Percentiles rank a stretch among this genome's conserved stretches.
phyloP scores from a whole-genome alignment of 2,329 filamentous ascomycete species.

The Diaporthe sp. region DNA sequence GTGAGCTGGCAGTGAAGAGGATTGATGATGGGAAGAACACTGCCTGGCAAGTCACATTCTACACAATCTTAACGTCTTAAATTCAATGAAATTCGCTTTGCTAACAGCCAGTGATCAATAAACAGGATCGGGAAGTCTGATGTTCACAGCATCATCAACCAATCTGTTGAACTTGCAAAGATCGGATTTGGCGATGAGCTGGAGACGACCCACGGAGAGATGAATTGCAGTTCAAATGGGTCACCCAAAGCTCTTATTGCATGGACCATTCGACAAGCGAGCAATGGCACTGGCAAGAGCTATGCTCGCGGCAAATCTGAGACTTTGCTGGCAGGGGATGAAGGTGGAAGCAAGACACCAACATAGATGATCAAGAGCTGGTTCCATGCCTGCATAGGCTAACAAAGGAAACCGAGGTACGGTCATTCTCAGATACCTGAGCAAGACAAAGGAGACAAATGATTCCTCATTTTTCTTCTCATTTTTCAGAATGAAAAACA shows the following conservation, averaged over 20 bases:
- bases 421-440: background rate
- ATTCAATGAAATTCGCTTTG: background rate
- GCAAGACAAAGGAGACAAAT: background rate
- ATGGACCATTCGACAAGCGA: constrained; percentile 21
- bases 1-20: constrained; percentile 17
- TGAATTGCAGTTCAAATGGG: constrained; percentile 1
- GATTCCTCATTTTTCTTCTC: background rate
- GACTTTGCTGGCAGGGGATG: background rate
- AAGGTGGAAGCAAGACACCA: background rate
- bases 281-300: background rate
- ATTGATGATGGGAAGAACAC: background rate
- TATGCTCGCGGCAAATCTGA: background rate
- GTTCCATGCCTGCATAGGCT: background rate
- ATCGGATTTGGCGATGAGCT: background rate
- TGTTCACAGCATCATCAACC: constrained; percentile 16
- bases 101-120: background rate
- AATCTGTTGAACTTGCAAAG: constrained; percentile 16
- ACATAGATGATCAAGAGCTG: background rate
- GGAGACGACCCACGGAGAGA: constrained; percentile 4
- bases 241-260: background rate
- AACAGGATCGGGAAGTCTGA: constrained; percentile 20
- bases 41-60: background rate
- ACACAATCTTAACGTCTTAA: background rate
- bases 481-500: background rate
- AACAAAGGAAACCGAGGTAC: background rate